Base-by-base conservation (phyloP, 2,329 filamentous ascomycete genomes). In the Epichloe gansuensis region DNA sequence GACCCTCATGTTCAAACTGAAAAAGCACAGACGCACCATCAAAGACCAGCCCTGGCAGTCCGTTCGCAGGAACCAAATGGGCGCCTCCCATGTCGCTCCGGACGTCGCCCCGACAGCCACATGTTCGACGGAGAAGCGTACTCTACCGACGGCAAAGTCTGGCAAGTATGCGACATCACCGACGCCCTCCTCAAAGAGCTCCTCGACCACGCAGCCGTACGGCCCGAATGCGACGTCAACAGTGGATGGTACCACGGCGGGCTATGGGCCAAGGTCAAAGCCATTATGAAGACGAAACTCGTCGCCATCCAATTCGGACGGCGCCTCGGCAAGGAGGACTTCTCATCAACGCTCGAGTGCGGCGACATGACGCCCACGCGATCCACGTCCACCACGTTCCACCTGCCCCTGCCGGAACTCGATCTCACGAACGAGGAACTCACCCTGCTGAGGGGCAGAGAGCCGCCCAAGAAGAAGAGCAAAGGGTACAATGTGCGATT, bases 131-230 rank as follows among this genome's bases (percentile, higher is more conserved):
- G 91, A 46, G 75, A 82, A 54, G 78, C 77, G 2, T 81, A 91
- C 52, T 81, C 81, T 15, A 78, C 80, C 1, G 90, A 95, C 62
- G 90, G 90, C 41, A 93, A 93, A 62, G 84, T 93, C 48, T 98
- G 90, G 86, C 93, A 97, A 72, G 79, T 94, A 28, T 95, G 90
- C 70, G 93, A 98, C 66, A 85, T 97, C 52, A 85, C 81, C 0
- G 91, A 97, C 61, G 87, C 89, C 0, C 63, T 91, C 1, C 73
- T 97, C 1, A 71, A 73, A 1, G 67, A 73, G 11, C 71, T 96
- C 3, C 75, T 95, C 41, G 76, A 82, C 21, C 78, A 80, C 0
- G 74, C 82, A 0, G 74, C 81, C 5, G 69, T 86, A 23, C 76
- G 82, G 4, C 63, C 71, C 0, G 70, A 72, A 9, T 86, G 81